Base-by-base conservation (phyloP, 306 rosid genomes). In the Heteromeles arbutifolia region DNA sequence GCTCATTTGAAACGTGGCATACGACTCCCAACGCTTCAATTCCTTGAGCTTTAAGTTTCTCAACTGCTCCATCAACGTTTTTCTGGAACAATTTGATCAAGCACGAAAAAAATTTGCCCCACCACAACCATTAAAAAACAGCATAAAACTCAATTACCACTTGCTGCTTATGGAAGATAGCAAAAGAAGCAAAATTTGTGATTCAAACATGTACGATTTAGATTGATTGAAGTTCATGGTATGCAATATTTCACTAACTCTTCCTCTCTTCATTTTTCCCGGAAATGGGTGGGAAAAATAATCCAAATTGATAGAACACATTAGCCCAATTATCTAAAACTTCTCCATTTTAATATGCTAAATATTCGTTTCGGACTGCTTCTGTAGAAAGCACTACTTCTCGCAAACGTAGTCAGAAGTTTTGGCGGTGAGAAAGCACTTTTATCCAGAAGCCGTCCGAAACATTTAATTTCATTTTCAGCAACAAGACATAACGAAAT, bases 61-160 rank as follows among this genome's bases (percentile, higher is more conserved):
- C 89, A 4, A 88, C 92, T 8, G 99, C 99, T 43, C 74, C 97
- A 54, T 95, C 96, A n/a, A 95, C 99, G 48, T 95, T 95, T 83
- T 86, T 88, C 98, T 95, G 89, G 29, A 43, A 63, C 28, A 79
- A 82, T 74, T 68, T 41, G 65, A 74, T 34, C 77, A 59, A 73
- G 61, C 31, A 41, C 25, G 18, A 75, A 57, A 62, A 29, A 50
- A 34, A 50, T 14, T 12, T 24, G 22, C 24, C 5, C 25, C 8
- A 6, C 24, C 53, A 21, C 14, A 15, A 21, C 41, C 17, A 65
- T 21, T 58, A 1, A 4, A 65, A 65, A 70, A 10, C 43, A 56
- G 32, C 59, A 24, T 6, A 32, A 37, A 2, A 17, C 50, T 34
- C 34, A 19, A 26, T 74, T 34, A 34, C 22, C 24, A 19, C 69